Conservation (phyloP, 805 yeast species). For the Pichia nanzhaoensis region DNA sequence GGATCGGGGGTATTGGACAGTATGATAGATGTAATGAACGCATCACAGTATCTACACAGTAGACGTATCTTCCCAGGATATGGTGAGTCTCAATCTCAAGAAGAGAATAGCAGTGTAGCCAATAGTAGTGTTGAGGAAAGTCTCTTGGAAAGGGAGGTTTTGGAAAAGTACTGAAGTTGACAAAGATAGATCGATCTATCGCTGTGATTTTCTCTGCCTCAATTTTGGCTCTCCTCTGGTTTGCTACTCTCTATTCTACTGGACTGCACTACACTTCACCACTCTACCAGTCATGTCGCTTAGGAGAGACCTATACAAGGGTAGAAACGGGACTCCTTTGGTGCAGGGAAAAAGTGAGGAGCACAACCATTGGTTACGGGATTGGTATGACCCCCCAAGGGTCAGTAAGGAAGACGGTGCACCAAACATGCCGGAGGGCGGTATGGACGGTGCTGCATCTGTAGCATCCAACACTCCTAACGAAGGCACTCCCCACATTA, state of each 20-base stretch:
- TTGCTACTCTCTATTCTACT: too few species aligned
- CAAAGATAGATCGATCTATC: neutral
- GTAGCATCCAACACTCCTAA: neutral
- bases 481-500: too few species aligned
- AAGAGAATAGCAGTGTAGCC: neutral
- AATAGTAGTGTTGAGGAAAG: conserved; percentile 24
- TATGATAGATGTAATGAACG: conserved; percentile 19
- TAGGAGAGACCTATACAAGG: conserved; percentile 31
- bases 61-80: neutral
- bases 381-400: conserved; percentile 30
- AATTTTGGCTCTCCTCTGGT: too few species aligned
- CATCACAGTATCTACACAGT: conserved; percentile 23
- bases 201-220: too few species aligned
- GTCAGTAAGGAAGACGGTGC: neutral
- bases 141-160: conserved; percentile 24
- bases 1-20: conserved; percentile 7
- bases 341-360: conserved; percentile 16
- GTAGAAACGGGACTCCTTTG: conserved; percentile 20
- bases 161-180: conserved; percentile 9
- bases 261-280: neutral
- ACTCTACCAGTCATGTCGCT: conserved; percentile 22
- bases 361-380: conserved; percentile 27
- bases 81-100: neutral
- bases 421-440: too few species aligned
- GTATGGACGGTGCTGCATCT: neutral